Base-by-base conservation (phyloP, 306 rosid genomes). In the Macrotyloma uniflorum region DNA sequence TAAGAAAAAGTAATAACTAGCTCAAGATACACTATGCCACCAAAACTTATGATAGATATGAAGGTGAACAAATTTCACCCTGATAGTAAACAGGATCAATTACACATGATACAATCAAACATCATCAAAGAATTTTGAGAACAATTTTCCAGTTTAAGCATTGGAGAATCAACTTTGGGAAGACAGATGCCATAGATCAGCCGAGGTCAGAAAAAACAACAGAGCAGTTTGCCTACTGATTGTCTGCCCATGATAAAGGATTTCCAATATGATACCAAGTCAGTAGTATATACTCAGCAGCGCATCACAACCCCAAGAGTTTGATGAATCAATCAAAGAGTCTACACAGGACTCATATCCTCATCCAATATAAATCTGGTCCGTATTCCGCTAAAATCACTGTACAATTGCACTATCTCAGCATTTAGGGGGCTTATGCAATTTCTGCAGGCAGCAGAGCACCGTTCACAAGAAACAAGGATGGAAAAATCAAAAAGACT, bases 101-200 rank as follows among this genome's bases (percentile, higher is more conserved):
- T 77, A 79, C 87, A 91, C 85, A 80, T 74, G 87, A 89, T 85
- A 76, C 89, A 89, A 74, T 77, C 83, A 67, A 67, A 77, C 77
- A 76, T 67, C 82, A 67, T 53, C 15, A 72, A 85, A 81, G 80
- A 82, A 83, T 35, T 77, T 85, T 59, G 47, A 80, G 73, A 78
- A 63, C 84, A 86, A 78, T 77, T 61, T 81, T 55, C 71, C 76
- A 80, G 65, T 46, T 42, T 50, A 57, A 76, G 75, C 53, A 77
- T 59, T 47, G 82, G 82, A 85, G 81, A 84, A 79, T 79, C 85
- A 69, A 79, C 79, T 76, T 55, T 24, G 66, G 66, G 75, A 81
- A 70, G 50, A 55, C 67, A 6, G 40, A 11, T 22, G 33, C 75
- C 79, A 33, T 50, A 64, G 76, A 83, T 70, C 75, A 63, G 73